Evolutionary conservation across 345 rosid species (phyloP), one percentile per base, ranked within the genome.

Genomic region (thale cress (Arabidopsis thaliana)): DNA sequence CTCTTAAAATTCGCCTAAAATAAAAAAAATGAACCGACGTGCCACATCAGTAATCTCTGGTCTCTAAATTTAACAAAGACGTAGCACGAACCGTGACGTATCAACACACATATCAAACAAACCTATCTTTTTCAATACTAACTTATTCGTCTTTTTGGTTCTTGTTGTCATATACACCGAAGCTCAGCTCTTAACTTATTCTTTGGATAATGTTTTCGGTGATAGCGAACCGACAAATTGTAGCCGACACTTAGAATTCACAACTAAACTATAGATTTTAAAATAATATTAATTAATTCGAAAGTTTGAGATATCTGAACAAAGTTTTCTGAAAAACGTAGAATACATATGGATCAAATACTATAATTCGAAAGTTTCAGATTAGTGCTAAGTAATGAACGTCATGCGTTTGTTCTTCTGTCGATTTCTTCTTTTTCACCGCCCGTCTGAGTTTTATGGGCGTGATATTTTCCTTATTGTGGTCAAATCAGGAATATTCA

Each of bases 401-500:
- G 23, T 48, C 9, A 67, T 50, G 40, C 16, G 22, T 51, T 50
- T 58, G 45, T 50, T 59, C 23, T 30, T 30, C 1, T 30, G 67
- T 40, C 61, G 20, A 49, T 67, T 13, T 60, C 23, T 32, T 41
- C 68, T 49, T 67, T 50, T 65, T n/a, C 30, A 50, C 73, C 62
- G n/a, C n/a, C 40, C 34, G 5, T 65, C 30, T 59, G 28, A 45
- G 41, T 50, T 52, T 3, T 6, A 34, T 52, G 63, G 44, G 44
- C 53, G 45, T 41, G 68, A 52, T 53, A 41, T 30, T 62, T 51
- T 52, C 67, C 72, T 58, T 28, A 66, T 7, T n/a, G 41, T 1
- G 28, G 74, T 59, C 68, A 60, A 51, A 51, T 75, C 38, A 4
- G 46, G 69, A 51, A 68, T 68, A 75, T 60, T 60, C 74, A 75